A percentile compares a stretch with the other conserved stretches of the same genome.
phyloP scores from a whole-genome alignment of 192 early-diverging fungal genomes.

The Chytriomyces sp. region DNA sequence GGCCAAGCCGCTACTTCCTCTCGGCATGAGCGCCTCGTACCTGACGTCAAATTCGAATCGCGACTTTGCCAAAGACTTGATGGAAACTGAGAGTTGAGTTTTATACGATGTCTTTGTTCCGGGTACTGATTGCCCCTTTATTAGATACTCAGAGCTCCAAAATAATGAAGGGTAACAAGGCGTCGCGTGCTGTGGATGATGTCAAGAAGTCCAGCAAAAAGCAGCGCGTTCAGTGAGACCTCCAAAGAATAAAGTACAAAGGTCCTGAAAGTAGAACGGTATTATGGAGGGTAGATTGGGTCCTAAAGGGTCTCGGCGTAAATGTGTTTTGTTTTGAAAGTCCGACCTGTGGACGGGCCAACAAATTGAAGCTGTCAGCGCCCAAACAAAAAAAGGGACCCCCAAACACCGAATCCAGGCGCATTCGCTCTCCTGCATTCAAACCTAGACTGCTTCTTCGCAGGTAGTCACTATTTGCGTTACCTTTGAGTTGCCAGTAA shows the following conservation, averaged over 20 bases:
- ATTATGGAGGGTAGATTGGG: background rate
- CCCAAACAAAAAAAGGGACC: no score
- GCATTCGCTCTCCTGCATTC: no score
- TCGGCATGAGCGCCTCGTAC: constrained; percentile 41
- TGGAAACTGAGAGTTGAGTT: constrained; percentile 4
- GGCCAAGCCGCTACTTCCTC: constrained; percentile 39
- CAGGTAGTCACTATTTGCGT: no score
- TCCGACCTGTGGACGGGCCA: background rate
- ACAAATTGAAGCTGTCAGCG: no score
- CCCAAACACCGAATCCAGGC: no score
- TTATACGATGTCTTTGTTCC: background rate
- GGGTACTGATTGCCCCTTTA: no score
- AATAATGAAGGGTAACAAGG: background rate
- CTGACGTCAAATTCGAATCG: constrained; percentile 39
- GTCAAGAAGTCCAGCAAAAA: background rate
- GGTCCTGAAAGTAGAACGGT: no score
- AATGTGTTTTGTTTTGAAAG: background rate
- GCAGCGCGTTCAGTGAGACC: background rate
- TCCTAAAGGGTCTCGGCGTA: background rate
- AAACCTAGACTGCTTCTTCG: no score
- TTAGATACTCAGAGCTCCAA: background rate
- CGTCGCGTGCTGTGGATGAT: constrained; percentile 4
- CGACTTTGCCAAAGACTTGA: constrained; percentile 29
- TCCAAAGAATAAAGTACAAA: constrained; percentile 11
- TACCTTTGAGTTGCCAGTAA: no score